phyloP scores from a whole-genome alignment of 768 basidiomycete genomes.

The Dioszegia crocea region DNA sequence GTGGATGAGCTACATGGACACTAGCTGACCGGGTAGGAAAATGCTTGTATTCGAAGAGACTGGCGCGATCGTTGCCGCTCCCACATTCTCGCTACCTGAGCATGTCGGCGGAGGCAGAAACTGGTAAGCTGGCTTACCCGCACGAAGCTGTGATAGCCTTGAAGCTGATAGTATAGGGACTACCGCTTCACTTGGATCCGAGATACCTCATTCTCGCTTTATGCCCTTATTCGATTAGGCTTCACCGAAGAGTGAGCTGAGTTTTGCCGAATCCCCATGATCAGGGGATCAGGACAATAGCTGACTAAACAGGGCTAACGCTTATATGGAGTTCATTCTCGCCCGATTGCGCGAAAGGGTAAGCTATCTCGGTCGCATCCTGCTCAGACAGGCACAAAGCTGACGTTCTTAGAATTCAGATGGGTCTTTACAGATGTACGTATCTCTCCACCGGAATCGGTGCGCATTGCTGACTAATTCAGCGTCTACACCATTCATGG shows the following conservation, averaged over 20 bases:
- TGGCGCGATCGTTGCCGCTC: conserved; percentile 90
- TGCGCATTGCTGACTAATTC: background rate
- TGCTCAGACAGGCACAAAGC: background rate
- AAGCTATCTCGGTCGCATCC: background rate
- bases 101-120: conserved; percentile 84
- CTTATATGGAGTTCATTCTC: conserved; percentile 88
- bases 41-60: conserved; percentile 86
- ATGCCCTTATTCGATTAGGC: conserved; percentile 86
- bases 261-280: no score
- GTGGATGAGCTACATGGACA: no score
- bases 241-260: conserved; percentile 78
- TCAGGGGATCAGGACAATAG: conserved; percentile 12
- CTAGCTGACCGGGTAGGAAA: conserved; percentile 53
- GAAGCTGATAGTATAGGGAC: conserved; percentile 28
- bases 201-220: conserved; percentile 93
- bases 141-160: no score
- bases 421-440: conserved; percentile 84
- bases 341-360: conserved; percentile 68
- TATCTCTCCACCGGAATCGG: background rate
- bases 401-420: conserved; percentile 61
- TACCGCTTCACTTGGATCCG: conserved; percentile 61
- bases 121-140: conserved; percentile 60
- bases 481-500: conserved; percentile 74
- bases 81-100: conserved; percentile 91
- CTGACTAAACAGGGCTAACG: conserved; percentile 50